phyloP scores from a whole-genome alignment of 1,284 basidiomycete species.

The Xerocomus minutiporus region DNA sequence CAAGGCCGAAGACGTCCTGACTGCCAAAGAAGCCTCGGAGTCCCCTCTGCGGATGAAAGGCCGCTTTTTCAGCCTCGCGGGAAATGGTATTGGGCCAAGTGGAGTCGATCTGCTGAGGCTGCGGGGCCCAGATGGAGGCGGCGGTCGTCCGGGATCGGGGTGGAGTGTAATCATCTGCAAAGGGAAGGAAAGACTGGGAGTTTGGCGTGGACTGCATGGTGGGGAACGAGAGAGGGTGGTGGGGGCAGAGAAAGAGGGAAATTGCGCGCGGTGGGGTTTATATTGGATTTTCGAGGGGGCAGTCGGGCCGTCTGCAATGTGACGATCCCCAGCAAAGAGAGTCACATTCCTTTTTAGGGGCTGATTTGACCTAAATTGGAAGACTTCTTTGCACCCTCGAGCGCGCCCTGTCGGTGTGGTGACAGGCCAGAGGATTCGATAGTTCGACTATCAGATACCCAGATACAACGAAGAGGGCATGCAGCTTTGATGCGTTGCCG shows the following conservation, averaged over 20 bases:
- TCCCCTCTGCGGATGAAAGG: slow-evolving; percentile 22
- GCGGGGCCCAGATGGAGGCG: slow-evolving; percentile 73
- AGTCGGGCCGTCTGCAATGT: slow-evolving; percentile 24
- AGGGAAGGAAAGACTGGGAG: slow-evolving; percentile 30
- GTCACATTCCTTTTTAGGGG: slow-evolving; percentile 34
- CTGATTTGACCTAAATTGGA: slow-evolving; percentile 29
- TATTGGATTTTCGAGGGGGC: slow-evolving; percentile 27
- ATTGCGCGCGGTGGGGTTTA: slow-evolving; percentile 24
- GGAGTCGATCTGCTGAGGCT: slow-evolving; percentile 58
- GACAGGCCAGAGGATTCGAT: slow-evolving; percentile 26
- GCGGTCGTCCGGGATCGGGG: slow-evolving; percentile 37
- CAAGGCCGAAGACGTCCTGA: slow-evolving; percentile 62
- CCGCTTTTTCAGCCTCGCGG: slow-evolving; percentile 41
- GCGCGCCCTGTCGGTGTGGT: slow-evolving; percentile 15
- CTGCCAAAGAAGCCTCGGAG: slow-evolving; percentile 29
- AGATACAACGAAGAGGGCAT: too few species aligned
- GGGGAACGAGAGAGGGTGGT: slow-evolving; percentile 18
- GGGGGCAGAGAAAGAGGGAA: slow-evolving; percentile 31
- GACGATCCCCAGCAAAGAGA: slow-evolving; percentile 30
- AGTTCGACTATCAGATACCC: slow-evolving; percentile 26
- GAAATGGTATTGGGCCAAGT: slow-evolving; percentile 61
- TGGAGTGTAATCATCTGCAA: slow-evolving; percentile 26
- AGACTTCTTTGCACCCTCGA: slow-evolving; percentile 30
- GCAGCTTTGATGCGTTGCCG: too few species aligned
- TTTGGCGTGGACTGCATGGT: slow-evolving; percentile 27